Conservation (phyloP, 176 grass and related monocot genomes). For the Oryza punctata region DNA sequence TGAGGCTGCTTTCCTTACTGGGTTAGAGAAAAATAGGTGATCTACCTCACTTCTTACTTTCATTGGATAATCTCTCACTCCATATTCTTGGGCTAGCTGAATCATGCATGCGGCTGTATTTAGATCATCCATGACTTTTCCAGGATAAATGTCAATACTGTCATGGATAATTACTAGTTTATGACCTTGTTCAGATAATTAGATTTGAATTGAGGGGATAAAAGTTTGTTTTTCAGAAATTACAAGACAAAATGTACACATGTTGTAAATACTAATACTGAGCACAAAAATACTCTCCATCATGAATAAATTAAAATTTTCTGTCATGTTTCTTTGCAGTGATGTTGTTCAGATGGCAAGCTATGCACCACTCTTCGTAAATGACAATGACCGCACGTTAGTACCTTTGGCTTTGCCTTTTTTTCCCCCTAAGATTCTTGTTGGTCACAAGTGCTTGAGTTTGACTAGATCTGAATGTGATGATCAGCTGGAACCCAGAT, state of each 20-base stretch:
- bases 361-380: neutral
- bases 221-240: neutral
- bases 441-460: neutral
- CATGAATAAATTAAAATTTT: neutral
- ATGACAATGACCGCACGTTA: constrained; percentile 55
- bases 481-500: constrained; percentile 75
- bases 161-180: neutral
- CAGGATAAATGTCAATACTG: neutral
- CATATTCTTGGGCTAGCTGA: neutral
- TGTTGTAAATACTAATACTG: neutral
- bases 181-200: neutral
- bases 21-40: constrained; percentile 62
- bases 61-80: too few relatives aligned
- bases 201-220: neutral
- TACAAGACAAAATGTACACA: neutral
- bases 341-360: constrained; percentile 63
- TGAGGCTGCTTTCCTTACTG: constrained; percentile 67
- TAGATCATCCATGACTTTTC: neutral
- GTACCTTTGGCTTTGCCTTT: neutral
- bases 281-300: neutral
- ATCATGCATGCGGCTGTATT: neutral
- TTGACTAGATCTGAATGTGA: constrained; percentile 4
- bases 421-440: neutral
- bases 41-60: neutral
- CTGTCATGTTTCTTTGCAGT: constrained; percentile 40